These are phyloP conservation scores for Zygosaccharomyces bisporus DNA, from an alignment of 805 yeast genomes.

Conservation along the genomic window DNA sequence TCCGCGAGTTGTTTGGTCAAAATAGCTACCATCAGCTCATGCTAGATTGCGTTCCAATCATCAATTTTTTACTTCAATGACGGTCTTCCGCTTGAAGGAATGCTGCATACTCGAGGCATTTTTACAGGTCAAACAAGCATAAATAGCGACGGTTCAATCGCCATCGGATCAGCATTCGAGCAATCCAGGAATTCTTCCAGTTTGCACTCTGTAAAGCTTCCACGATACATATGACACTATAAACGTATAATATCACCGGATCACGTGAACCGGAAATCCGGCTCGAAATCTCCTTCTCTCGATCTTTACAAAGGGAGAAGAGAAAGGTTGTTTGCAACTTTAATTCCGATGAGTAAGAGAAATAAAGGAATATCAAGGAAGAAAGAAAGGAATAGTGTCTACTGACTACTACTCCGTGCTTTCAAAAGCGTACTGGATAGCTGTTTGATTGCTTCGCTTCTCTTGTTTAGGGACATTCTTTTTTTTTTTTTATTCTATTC, in stretches of 20 bases:
- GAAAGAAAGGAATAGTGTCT: not conserved
- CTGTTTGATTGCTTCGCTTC: not conserved
- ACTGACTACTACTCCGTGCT: not conserved
- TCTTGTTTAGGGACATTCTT: slow-evolving; percentile 2
- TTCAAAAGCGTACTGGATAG: not conserved
- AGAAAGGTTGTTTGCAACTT: not conserved
- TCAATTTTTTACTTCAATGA: slow-evolving; percentile 19
- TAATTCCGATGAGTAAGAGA: not conserved
- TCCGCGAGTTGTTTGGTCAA: slow-evolving; percentile 16
- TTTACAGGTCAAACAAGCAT: no score
- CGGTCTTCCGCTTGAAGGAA: not conserved
- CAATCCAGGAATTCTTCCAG: no score
- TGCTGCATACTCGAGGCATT: no score
- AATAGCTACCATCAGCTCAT: slow-evolving; percentile 25
- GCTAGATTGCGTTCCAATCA: slow-evolving; percentile 28
- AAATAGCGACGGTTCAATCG: no score
- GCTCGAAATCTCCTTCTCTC: not conserved
- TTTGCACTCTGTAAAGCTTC: no score
- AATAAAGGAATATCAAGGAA: not conserved
- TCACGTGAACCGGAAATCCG: not conserved
- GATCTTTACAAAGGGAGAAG: slow-evolving; percentile 1
- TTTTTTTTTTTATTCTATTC: slow-evolving; percentile 1
- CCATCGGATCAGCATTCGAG: no score
- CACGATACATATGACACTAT: no score
- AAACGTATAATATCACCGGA: not conserved